These are phyloP conservation scores for Sporobolomyces pararoseus DNA, from an alignment of 768 basidiomycete species.

Conservation along the genomic window DNA sequence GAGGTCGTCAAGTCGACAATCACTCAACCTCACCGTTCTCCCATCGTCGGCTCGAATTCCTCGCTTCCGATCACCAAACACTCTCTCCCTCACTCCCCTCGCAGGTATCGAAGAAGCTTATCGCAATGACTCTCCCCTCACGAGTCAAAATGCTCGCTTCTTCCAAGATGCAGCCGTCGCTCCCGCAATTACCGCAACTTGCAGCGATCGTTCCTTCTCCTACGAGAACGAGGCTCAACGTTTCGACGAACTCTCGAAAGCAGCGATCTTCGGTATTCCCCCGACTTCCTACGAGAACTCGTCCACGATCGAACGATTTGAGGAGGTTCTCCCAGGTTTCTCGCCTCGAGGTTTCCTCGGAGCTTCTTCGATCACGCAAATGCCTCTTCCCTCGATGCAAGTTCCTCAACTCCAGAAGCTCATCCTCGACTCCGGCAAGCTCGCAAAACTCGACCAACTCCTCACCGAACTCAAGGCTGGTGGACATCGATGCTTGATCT, in stretches of 20 bases:
- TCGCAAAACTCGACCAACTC: slow-evolving; percentile 81
- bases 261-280: slow-evolving; percentile 80
- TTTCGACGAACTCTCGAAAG: slow-evolving; percentile 68
- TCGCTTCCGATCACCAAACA: slow-evolving; percentile 7
- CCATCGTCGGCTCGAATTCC: slow-evolving; percentile 18
- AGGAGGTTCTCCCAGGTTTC: slow-evolving; percentile 59
- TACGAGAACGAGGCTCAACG: slow-evolving; percentile 61
- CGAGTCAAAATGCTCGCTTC: slow-evolving; percentile 74
- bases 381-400: slow-evolving; percentile 77
- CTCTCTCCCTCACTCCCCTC: slow-evolving; percentile 56
- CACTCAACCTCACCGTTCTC: slow-evolving; percentile 16
- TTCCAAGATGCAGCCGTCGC: slow-evolving; percentile 80
- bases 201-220: slow-evolving; percentile 65
- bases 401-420: slow-evolving; percentile 92
- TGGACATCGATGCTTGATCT: slow-evolving; percentile 89
- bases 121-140: slow-evolving; percentile 76
- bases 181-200: slow-evolving; percentile 70
- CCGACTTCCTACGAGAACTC: slow-evolving; percentile 62
- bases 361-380: slow-evolving; percentile 64
- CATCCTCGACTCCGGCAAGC: slow-evolving; percentile 93
- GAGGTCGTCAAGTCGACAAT: background rate
- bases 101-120: slow-evolving; percentile 59
- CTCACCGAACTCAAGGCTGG: slow-evolving; percentile 85
- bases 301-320: slow-evolving; percentile 55
- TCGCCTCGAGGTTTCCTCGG: slow-evolving; percentile 66